Base-by-base conservation (phyloP, 2,329 filamentous ascomycete genomes). In the Clonostachys chloroleuca region DNA sequence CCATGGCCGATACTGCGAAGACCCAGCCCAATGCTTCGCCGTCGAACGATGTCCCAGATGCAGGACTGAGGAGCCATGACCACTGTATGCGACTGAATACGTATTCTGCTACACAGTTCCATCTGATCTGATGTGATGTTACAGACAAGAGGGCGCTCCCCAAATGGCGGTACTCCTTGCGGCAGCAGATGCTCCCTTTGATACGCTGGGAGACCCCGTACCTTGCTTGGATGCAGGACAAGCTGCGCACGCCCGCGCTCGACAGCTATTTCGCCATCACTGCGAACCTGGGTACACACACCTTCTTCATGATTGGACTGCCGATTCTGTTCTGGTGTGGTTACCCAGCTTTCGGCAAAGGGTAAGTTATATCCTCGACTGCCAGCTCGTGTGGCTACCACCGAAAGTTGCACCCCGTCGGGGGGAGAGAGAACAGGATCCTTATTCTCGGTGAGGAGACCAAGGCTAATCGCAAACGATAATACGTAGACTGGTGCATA, bases 301-400 rank as follows among this genome's bases (percentile, higher is more conserved):
- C 94, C 1, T 97, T 96, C 73, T 99, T 96, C 75, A 97, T 97
- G 92, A 80, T 96, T 55, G 87, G 90, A 49, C 73, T 99, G 59
- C 94, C 94, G 6, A 89, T 97, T 54, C 80, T 96, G 56, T 97
- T 97, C 73, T 99, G 94, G 94, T 96, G 90, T 60, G 92, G 92
- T 46, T 88, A 92, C 68, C 84, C 87, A 40, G 84, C 80, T 52
- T 80, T 95, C 55, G 94, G 90, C 47, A 87, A 94, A 73, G 92
- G 86, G 89, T 95, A 83, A 57, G 85, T 76, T 46, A 3, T 4
- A 30, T 30, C 24, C 24, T 45, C 36, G 36, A 39, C 14, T 39
- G 14, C 14, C 14, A 18, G 17, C 17, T 39, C 36, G 35, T 14
- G 14, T 42, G 39, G 45, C 24, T 30, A 30, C 24, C 24, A 30